Base-by-base conservation (phyloP, 1,284 basidiomycete species). In the Vanrija sp. region DNA sequence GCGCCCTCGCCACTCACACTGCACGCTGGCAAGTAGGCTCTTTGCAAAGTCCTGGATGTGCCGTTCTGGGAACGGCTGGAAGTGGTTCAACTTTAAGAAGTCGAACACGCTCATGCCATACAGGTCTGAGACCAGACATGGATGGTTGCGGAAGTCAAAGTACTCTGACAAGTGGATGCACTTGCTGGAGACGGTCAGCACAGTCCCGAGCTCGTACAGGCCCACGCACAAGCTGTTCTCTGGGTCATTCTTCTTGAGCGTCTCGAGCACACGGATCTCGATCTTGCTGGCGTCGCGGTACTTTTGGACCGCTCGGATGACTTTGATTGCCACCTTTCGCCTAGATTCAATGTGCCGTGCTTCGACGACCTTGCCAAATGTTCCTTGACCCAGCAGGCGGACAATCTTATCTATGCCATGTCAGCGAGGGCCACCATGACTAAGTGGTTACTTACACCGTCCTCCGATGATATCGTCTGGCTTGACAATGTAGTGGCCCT, bases 211-310 rank as follows among this genome's bases (percentile, higher is more conserved):
- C 34, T 29, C 59, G 57, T 47, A 60, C 21, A 23, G 5, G 51
- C 46, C 6, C 19, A 83, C 90, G 65, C 74, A 94, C 93, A 95
- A 86, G 72, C 83, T 79, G 77, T 98, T 98, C 64, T 80, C 74
- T 10, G 92, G 90, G 79, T 99, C 96, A 58, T 88, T 83, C 74
- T 92, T 87, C 69, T 91, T 91, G 65, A 98, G 84, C 66, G 87
- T 88, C 70, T 93, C 87, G 43, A 99, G 83, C 21, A 99, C 96
- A 50, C 93, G 85, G 64, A 98, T 89, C 79, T 99, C 96, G 64
- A 98, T 98, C 80, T 94, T 96, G 77, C 92, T 95, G 9, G 96
- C 96, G 77, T 99, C 96, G 51, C 96, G 88, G 73, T 98, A 96
- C 78, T 97, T 96, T 55, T 90, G 92, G 46, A 97, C 91, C 34